phyloP scores from a whole-genome alignment of 305 asterid genomes.

The Ilex paraguariensis region DNA sequence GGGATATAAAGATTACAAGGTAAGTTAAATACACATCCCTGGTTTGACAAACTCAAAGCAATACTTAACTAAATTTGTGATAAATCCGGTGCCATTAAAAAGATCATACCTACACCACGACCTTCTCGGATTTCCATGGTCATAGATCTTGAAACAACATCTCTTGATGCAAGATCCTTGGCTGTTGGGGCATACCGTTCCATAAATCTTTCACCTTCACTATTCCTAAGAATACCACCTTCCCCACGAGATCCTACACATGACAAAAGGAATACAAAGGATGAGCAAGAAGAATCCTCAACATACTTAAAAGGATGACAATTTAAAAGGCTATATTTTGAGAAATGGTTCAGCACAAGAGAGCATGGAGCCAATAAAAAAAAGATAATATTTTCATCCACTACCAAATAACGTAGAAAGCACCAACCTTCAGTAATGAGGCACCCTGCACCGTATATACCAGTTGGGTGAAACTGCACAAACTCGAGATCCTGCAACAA shows the following conservation, averaged over 20 bases:
- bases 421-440: conserved; percentile 6
- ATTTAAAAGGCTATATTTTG: no score
- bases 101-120: conserved; percentile 89
- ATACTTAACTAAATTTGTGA: no score
- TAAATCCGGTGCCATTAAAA: background rate
- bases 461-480: background rate
- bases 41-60: no score
- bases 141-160: conserved; percentile 99
- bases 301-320: no score
- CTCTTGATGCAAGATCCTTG: conserved; percentile 99
- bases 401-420: background rate
- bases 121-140: conserved; percentile 99
- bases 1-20: no score
- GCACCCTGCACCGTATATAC: background rate
- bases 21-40: background rate
- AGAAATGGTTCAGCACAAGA: background rate
- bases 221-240: conserved; percentile 6
- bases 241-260: conserved; percentile 1
- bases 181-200: conserved; percentile 99
- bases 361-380: background rate
- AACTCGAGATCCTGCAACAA: background rate
- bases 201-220: conserved; percentile 85
- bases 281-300: no score
- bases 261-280: no score
- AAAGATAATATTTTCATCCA: background rate